A percentile compares a stretch with the other conserved stretches of the same genome.
phyloP scores from a whole-genome alignment of 306 rosid species.

The Fagus crenata region DNA sequence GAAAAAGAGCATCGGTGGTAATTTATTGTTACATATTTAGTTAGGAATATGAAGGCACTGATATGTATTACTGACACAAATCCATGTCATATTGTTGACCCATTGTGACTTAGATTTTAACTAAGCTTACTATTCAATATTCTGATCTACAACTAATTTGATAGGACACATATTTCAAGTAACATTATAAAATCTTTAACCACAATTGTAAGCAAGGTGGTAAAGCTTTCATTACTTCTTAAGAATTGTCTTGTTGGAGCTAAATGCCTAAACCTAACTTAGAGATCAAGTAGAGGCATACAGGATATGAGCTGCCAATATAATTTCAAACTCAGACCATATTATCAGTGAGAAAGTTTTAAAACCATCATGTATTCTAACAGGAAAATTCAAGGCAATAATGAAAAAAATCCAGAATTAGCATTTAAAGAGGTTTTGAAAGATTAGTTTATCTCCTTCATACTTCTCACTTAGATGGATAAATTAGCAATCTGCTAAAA shows the following conservation, averaged over 20 bases:
- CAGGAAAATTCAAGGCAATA: neutral
- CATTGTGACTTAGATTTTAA: neutral
- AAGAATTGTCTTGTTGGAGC: constrained; percentile 1
- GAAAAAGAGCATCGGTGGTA: neutral
- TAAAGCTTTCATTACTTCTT: neutral
- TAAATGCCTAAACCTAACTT: neutral
- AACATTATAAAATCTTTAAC: neutral
- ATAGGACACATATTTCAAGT: neutral
- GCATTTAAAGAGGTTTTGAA: neutral
- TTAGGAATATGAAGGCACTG: neutral
- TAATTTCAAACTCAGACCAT: neutral
- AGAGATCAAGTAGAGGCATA: neutral
- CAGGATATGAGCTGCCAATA: neutral
- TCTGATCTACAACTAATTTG: neutral
- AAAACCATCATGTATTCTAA: neutral
- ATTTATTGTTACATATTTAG: neutral
- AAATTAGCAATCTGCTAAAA: neutral
- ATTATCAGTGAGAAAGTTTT: neutral
- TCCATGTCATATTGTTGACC: neutral
- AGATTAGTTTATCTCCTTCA: neutral
- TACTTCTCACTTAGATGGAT: neutral
- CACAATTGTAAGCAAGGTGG: neutral
- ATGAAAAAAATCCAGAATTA: neutral
- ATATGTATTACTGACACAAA: neutral
- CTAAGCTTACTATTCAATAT: neutral